Percentiles rank a stretch among this genome's conserved stretches.
Conservation (phyloP, 306 rosid species). For the Gillenia trifoliata region DNA sequence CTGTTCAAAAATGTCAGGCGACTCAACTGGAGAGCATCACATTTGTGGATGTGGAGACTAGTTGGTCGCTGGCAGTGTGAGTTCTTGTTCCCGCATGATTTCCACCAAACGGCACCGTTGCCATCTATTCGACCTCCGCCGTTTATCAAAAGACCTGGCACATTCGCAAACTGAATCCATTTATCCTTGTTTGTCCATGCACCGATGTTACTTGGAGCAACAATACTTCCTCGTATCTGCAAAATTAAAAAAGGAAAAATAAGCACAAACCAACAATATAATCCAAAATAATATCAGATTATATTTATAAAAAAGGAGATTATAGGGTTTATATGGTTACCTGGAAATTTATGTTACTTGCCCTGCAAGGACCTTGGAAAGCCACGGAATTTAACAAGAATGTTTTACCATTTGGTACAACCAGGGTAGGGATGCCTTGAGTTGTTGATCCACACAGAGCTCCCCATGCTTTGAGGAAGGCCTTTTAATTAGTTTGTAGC, state of each 20-base stretch:
- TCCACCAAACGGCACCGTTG: slow-evolving; percentile 57
- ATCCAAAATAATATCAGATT: background rate
- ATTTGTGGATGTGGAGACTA: slow-evolving; percentile 1
- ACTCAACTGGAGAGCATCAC: slow-evolving; percentile 22
- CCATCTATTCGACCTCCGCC: slow-evolving; percentile 48
- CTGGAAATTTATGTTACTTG: slow-evolving; percentile 20
- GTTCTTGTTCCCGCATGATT: background rate
- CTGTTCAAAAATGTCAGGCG: slow-evolving; percentile 19
- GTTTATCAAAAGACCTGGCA: slow-evolving; percentile 28
- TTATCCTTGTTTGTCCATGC: slow-evolving; percentile 11
- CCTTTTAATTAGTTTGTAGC: slow-evolving; percentile 16
- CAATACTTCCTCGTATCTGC: slow-evolving; percentile 26
- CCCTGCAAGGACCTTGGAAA: slow-evolving; percentile 51
- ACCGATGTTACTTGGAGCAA: slow-evolving; percentile 13
- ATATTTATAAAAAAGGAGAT: no score
- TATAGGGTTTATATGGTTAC: slow-evolving; percentile 14
- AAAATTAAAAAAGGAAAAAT: background rate
- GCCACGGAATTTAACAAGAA: slow-evolving; percentile 36
- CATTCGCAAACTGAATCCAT: slow-evolving; percentile 20
- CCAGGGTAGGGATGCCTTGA: slow-evolving; percentile 20
- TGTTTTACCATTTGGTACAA: slow-evolving; percentile 30
- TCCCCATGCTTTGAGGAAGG: slow-evolving; percentile 50
- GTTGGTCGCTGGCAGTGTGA: slow-evolving; percentile 7
- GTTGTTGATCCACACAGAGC: slow-evolving; percentile 29
- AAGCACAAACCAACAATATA: background rate